Evolutionary conservation across 208 protist genomes (phyloP).

Genomic region (Leishmania tropica): DNA sequence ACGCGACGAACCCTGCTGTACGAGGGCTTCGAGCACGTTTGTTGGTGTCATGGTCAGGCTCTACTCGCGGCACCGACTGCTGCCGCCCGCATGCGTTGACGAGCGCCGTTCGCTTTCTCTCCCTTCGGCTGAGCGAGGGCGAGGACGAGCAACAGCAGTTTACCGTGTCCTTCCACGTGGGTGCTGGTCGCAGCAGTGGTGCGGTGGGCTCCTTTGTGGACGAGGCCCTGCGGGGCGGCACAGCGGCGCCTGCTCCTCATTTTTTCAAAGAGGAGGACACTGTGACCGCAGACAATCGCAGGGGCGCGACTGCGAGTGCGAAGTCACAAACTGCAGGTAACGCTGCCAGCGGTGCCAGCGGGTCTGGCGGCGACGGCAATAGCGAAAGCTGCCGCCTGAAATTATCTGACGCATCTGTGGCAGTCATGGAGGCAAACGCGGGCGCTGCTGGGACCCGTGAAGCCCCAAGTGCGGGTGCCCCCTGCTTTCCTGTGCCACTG

Average conservation of each 20-base stretch:
- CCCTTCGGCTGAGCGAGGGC: constrained; percentile 1
- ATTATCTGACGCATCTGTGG: background rate
- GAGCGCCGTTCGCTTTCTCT: background rate
- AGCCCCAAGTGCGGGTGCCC: background rate
- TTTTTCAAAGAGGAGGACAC: background rate
- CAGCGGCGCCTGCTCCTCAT: background rate
- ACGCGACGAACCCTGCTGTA: background rate
- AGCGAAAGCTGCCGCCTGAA: background rate
- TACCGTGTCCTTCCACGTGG: background rate
- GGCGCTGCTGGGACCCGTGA: background rate
- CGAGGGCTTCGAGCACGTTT: background rate
- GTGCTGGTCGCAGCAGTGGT: background rate
- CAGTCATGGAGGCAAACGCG: background rate
- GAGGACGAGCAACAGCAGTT: background rate
- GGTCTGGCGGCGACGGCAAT: background rate
- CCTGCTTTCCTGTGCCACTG: too few relatives aligned
- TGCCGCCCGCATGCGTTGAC: background rate
- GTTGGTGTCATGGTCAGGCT: background rate
- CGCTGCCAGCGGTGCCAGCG: background rate
- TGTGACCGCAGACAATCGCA: background rate
- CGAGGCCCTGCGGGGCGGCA: background rate
- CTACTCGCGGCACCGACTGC: background rate
- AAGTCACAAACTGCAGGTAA: background rate
- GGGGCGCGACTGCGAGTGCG: background rate
- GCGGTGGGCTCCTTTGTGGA: background rate